Base-by-base conservation (phyloP, 2,329 filamentous ascomycete species). In the Penicillium sp. region DNA sequence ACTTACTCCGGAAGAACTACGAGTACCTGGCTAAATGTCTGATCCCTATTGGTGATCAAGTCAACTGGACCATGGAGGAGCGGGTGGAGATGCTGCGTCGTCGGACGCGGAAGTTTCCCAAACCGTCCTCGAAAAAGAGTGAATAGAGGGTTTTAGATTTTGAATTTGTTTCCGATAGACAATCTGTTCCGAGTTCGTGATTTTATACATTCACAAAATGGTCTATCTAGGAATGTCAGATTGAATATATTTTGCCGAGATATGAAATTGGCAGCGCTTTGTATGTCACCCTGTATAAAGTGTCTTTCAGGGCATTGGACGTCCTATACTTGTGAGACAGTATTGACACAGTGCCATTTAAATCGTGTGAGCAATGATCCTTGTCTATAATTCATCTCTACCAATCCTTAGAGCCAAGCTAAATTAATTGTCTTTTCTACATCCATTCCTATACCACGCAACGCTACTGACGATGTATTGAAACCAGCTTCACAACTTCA, bases 1-100 rank as follows among this genome's bases (percentile, higher is more conserved):
- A 81, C 41, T 72, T 92, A 18, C 65, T 92, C 64, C 78, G 79
- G 56, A 90, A 90, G 70, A 85, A 92, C 67, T 93, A 93, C 64
- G 75, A 79, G 46, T 77, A 86, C 50, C 79, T 93, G 10, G 89
- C 89, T 1, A 79, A 78, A 51, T 87, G 88, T 58, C 69, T 93
- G 46, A 86, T 93, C 15, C 89, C 89, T 0, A 86, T 93, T 38
- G 88, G 88, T 0, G 79, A 84, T 2, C 89, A 92, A 75, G 83
- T 87, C 39, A 72, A 75, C 6, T 82, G 91, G 81, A 85, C 77
- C 0, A 75, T 86, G 60, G 80, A 86, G 31, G 82, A 90, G 70
- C 77, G 83, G 32, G 83, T 81, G 6, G 80, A 77, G 12, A 81
- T 90, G 80, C 72, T 91, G 58, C 80, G 78, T 60, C 79, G 76